A percentile compares a stretch with the other conserved stretches of the same genome.
Conservation (phyloP, 768 basidiomycete genomes). For the Sistotremastrum niveocremeum region DNA sequence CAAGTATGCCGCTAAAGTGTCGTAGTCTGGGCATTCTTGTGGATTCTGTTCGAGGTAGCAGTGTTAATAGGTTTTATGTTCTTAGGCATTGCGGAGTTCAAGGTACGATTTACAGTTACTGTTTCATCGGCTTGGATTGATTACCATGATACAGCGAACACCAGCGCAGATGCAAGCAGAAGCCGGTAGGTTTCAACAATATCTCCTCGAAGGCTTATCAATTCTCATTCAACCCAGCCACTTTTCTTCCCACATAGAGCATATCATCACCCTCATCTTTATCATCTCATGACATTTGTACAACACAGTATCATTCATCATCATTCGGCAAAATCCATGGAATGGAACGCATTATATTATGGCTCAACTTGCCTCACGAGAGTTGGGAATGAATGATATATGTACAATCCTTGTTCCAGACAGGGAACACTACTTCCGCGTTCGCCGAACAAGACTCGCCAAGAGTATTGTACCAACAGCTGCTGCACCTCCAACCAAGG, state of each 20-base stretch:
- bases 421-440: slow-evolving; percentile 20
- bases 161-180: slow-evolving; percentile 51
- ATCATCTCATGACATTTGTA: background rate
- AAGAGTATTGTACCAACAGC: slow-evolving; percentile 68
- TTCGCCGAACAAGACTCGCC: slow-evolving; percentile 73
- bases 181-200: slow-evolving; percentile 39
- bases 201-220: background rate
- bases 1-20: background rate
- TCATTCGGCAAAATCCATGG: too few species aligned
- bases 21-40: slow-evolving; percentile 73
- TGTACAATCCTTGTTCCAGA: too few species aligned
- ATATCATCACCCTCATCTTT: background rate
- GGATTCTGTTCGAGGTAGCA: slow-evolving; percentile 69
- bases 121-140: slow-evolving; percentile 2
- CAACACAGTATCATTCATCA: too few species aligned
- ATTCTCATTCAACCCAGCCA: background rate
- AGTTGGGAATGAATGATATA: too few species aligned
- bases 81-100: slow-evolving; percentile 74
- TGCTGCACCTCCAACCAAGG: slow-evolving; percentile 80
- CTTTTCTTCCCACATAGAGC: slow-evolving; percentile 11
- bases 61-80: slow-evolving; percentile 68
- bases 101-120: slow-evolving; percentile 29
- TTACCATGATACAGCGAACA: slow-evolving; percentile 26
- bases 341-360: too few species aligned
- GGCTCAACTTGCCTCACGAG: too few species aligned